These are phyloP conservation scores for Stagonosporopsis rhizophila DNA, from an alignment of 2,329 filamentous ascomycete genomes.

Conservation along the genomic window DNA sequence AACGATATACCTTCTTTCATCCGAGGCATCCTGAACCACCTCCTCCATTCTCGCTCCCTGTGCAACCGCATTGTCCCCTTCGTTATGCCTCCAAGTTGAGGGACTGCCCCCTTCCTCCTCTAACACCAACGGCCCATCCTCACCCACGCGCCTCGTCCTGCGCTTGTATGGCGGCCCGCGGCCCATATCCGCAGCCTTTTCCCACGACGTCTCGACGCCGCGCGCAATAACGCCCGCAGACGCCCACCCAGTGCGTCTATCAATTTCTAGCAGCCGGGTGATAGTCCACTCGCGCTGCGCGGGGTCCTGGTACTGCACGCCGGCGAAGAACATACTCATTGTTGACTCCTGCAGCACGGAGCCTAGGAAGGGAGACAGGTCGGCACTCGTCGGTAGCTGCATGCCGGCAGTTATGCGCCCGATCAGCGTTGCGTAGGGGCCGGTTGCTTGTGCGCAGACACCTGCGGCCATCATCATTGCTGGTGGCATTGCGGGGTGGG, in stretches of 20 bases:
- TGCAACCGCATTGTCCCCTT: constrained; percentile 15
- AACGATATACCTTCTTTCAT: constrained; percentile 55
- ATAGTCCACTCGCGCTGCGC: constrained; percentile 81
- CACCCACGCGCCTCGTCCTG: constrained; percentile 29
- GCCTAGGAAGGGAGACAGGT: constrained; percentile 77
- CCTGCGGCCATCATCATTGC: constrained; percentile 87
- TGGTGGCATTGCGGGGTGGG: constrained; percentile 89
- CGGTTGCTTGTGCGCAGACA: constrained; percentile 76
- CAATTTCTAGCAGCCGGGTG: constrained; percentile 74
- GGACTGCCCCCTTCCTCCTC: constrained; percentile 15
- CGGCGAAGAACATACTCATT: constrained; percentile 86
- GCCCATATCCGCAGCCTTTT: constrained; percentile 73
- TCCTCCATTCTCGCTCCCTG: constrained; percentile 17
- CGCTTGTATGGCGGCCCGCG: constrained; percentile 74
- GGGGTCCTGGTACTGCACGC: constrained; percentile 75
- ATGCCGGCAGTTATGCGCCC: constrained; percentile 81
- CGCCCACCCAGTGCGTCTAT: constrained; percentile 85
- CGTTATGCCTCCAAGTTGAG: constrained; percentile 20
- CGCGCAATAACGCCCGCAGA: constrained; percentile 80
- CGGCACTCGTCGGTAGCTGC: constrained; percentile 48
- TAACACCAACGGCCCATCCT: constrained; percentile 33
- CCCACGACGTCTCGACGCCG: constrained; percentile 86
- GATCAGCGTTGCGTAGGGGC: constrained; percentile 73
- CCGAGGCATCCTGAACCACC: constrained; percentile 20
- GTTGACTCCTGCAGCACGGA: constrained; percentile 83